Conservation (phyloP, 176 grass and related monocot species). For the Avena sativa region DNA sequence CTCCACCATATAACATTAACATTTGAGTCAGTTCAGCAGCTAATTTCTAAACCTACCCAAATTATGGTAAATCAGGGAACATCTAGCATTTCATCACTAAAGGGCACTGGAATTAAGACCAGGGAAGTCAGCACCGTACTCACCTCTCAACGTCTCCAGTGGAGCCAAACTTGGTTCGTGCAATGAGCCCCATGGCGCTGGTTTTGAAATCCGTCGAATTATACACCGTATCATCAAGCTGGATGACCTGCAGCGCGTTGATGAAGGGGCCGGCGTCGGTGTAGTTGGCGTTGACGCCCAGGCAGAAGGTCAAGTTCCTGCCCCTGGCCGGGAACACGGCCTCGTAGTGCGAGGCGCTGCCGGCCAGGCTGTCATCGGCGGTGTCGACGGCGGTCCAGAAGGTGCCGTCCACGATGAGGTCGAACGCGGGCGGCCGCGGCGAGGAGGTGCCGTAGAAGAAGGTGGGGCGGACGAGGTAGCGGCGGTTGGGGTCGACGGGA, state of each 20-base stretch:
- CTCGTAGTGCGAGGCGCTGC: slow-evolving; percentile 85
- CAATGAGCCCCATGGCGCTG: slow-evolving; percentile 85
- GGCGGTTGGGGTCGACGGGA: slow-evolving; percentile 49
- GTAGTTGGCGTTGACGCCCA: slow-evolving; percentile 69
- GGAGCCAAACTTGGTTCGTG: slow-evolving; percentile 85
- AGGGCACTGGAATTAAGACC: neutral
- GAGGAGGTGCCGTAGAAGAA: slow-evolving; percentile 68
- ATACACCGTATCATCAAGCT: slow-evolving; percentile 78
- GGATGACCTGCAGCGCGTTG: slow-evolving; percentile 79
- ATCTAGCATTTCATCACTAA: neutral
- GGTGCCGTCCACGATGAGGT: slow-evolving; percentile 81
- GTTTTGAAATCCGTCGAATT: slow-evolving; percentile 69
- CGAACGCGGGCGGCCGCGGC: slow-evolving; percentile 64
- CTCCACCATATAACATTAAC: neutral
- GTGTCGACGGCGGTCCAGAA: slow-evolving; percentile 89
- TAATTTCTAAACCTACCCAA: slow-evolving; percentile 9
- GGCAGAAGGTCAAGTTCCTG: slow-evolving; percentile 67
- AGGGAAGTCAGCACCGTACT: neutral
- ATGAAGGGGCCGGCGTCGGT: slow-evolving; percentile 78
- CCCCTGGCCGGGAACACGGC: slow-evolving; percentile 71
- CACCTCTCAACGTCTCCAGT: slow-evolving; percentile 67
- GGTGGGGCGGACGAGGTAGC: slow-evolving; percentile 87
- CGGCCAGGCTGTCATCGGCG: slow-evolving; percentile 60
- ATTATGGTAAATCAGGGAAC: neutral
- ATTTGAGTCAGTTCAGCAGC: neutral